A percentile compares a stretch with the other conserved stretches of the same genome.
Conservation (phyloP, 257 asterid species). For the Fraxinus anomala region DNA sequence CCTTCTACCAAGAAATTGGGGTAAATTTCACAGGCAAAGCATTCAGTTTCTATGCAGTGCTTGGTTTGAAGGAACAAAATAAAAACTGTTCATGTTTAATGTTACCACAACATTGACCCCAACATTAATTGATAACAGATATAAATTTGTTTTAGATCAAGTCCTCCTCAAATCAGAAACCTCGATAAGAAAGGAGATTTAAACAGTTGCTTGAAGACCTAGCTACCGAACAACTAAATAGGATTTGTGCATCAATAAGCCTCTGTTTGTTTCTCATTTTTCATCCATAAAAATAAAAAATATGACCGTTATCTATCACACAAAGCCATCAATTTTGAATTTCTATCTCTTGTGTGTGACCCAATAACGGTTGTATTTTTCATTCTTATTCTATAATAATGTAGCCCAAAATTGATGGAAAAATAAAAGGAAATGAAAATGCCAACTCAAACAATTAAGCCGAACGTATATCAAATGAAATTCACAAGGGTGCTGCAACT, state of each 20-base stretch:
- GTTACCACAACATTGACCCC: background rate
- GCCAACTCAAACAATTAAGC: background rate
- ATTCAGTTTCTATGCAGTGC: background rate
- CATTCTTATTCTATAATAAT: too few species aligned
- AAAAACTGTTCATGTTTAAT: background rate
- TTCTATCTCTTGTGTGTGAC: too few species aligned
- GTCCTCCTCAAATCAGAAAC: background rate
- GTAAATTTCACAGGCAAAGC: background rate
- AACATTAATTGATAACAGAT: background rate
- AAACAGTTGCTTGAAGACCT: background rate
- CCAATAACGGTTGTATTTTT: too few species aligned
- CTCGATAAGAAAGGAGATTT: background rate
- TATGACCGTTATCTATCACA: too few species aligned
- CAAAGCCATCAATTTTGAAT: too few species aligned
- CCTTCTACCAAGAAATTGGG: background rate
- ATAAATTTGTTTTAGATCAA: background rate
- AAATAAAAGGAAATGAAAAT: constrained; percentile 19
- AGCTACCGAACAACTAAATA: background rate
- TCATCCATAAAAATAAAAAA: too few species aligned
- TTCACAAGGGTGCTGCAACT: background rate
- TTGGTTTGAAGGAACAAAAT: background rate
- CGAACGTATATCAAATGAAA: background rate
- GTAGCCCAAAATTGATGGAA: too few species aligned
- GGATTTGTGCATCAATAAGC: background rate
- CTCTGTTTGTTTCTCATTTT: too few species aligned